Evolutionary conservation across 192 early-diverging fungal species (phyloP), one percentile per base, ranked within the genome.

Genomic region (Phlyctochytrium arcticum): DNA sequence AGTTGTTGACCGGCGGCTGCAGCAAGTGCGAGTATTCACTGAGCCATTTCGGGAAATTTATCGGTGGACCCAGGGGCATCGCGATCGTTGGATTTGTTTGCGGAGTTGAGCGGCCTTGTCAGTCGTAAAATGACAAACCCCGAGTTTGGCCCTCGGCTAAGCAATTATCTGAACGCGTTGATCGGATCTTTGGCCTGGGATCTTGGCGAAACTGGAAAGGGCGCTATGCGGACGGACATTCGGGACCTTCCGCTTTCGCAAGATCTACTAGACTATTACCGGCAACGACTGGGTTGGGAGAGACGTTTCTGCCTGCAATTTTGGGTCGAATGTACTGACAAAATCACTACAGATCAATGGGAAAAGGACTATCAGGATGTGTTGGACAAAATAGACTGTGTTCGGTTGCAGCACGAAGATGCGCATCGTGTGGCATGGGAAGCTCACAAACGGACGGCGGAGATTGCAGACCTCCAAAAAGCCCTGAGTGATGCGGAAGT

Each of bases 1-100:
- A 91, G 80, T 99, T 99, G 80, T 89, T 90, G 49, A 99, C 93
- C 1, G 96, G 96, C 34, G 96, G 96, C 70, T 91, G 76, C 53
- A 99, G 83, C 42, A 86, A 83, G 72, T 95, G 84, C n/a, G 64
- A 0, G 80, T 96, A 89, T 42, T 89, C 86, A 29, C 77, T 77
- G 4, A 99, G 75, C 95, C 95, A 99, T 72, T 83, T 77, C 21
- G 80, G 75, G 58, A 99, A 92, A 82, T 98, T 95, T 61, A 98
- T 86, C 36, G 96, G 90, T 34, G 84, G 72, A 33, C 84, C 76
- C 53, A 95, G 70, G 9, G 68, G 67, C 67, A 68, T 68, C 1
- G n/a, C n/a, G n/a, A n/a, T n/a, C n/a, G n/a, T n/a, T n/a, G n/a
- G n/a, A n/a, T n/a, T n/a, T n/a, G n/a, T n/a, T n/a, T n/a, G n/a